phyloP scores from a whole-genome alignment of 2,329 filamentous ascomycete species.

The Aciculosporium take region DNA sequence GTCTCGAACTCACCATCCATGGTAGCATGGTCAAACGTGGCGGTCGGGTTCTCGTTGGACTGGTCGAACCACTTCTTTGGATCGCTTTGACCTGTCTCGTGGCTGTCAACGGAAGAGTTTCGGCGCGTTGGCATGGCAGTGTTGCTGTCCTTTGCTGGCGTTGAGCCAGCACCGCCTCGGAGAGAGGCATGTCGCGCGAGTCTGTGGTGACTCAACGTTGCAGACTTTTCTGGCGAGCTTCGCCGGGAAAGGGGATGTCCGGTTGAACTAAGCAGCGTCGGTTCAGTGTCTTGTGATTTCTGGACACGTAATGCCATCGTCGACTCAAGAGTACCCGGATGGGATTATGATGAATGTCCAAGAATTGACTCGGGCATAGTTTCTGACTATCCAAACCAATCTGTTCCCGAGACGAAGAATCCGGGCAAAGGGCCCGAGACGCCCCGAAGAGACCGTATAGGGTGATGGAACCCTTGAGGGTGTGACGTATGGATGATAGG shows the following conservation, averaged over 20 bases:
- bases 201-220: constrained; percentile 33
- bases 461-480: background rate
- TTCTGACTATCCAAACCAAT: background rate
- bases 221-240: constrained; percentile 29
- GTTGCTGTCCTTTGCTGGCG: constrained; percentile 9
- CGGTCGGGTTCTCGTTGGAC: constrained; percentile 35
- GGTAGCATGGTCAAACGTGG: constrained; percentile 23
- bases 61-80: constrained; percentile 40
- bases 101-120: constrained; percentile 35
- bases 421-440: background rate
- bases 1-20: constrained; percentile 32
- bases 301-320: constrained; percentile 18
- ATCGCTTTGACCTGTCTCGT: constrained; percentile 34
- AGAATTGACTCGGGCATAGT: background rate
- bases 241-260: constrained; percentile 31
- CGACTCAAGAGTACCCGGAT: constrained; percentile 7
- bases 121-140: constrained; percentile 14
- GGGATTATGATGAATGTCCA: background rate
- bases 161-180: constrained; percentile 14
- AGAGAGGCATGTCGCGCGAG: constrained; percentile 28
- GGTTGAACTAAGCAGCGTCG: constrained; percentile 13
- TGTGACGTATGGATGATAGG: constrained; percentile 3
- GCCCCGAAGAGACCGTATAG: background rate
- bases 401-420: background rate
- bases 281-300: constrained; percentile 13